Base-by-base conservation (phyloP, 192 early-diverging fungal genomes). In the Backusella liffmaniae region DNA sequence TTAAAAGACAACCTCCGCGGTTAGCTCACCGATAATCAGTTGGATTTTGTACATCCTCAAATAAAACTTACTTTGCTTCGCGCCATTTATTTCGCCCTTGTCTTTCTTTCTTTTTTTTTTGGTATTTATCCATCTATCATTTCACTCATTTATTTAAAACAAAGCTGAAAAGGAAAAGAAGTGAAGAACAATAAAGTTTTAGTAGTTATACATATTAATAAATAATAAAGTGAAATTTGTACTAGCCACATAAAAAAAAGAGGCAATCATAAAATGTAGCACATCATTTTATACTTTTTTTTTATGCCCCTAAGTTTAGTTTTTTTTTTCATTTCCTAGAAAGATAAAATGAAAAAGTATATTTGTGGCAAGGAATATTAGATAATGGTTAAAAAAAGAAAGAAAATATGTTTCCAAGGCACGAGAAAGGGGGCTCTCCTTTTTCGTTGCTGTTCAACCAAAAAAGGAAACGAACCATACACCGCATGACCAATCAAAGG, bases 381-480 rank as follows among this genome's bases (percentile, higher is more conserved):
- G 23, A 59, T 59, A 59, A 59, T 59, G 26, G 53, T 9, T 59
- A 62, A 62, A 59, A 59, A 59, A 59, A 26, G 18, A 49, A 49
- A 62, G 5, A 23, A 59, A 59, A 26, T 62, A 13, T 26, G 26
- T 62, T 62, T 62, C 23, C 23, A 62, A 62, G 56, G 56, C 56
- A 62, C 56, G 56, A 62, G 56, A 29, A 62, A 62, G 23, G 23
- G 23, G n/a, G 23, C 10, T 23, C 56, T 62, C 26, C 56, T 62
- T 62, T 62, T 62, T 62, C 26, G 2, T 62, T 62, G 21, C 26
- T 13, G 56, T 12, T 13, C 23, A 13, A 4, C 21, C 56, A 62
- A 62, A 62, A 62, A 62, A 62, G 56, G 56, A 62, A 62, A 62
- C 23, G 23, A 62, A 62, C 56, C 56, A 62, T 23, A 62, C 56